Conservation (phyloP, 2,329 filamentous ascomycete genomes). For the Penicillium concentricum region DNA sequence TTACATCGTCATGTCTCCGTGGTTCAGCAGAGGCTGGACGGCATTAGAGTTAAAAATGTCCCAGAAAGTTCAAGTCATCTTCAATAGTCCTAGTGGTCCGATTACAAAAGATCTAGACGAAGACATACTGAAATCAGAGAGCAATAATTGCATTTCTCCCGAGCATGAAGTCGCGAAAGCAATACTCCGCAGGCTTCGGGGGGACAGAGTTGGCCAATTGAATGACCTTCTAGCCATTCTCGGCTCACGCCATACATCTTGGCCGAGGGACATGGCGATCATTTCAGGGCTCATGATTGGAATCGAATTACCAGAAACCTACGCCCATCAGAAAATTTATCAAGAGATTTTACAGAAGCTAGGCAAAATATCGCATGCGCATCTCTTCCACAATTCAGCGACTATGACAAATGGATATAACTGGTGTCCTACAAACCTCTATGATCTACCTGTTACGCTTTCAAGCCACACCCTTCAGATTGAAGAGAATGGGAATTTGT, state of each 20-base stretch:
- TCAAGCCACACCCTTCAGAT: not conserved
- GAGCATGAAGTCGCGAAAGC: not conserved
- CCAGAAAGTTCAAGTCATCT: conserved; percentile 15
- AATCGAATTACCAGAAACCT: not conserved
- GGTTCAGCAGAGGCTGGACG: conserved; percentile 29
- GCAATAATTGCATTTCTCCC: not conserved
- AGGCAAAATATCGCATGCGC: not conserved
- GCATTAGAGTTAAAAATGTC: conserved; percentile 13
- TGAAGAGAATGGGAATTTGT: not conserved
- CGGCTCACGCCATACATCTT: conserved; percentile 24
- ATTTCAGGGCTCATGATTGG: conserved; percentile 24
- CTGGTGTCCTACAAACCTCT: conserved; percentile 10
- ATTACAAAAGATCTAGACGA: conserved; percentile 24
- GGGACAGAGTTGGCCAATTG: conserved; percentile 4
- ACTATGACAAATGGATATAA: conserved; percentile 3
- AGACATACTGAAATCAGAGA: conserved; percentile 16
- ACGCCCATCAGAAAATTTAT: conserved; percentile 4
- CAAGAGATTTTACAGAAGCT: not conserved
- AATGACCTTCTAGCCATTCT: conserved; percentile 22
- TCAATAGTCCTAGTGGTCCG: conserved; percentile 5
- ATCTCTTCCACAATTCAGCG: conserved; percentile 9
- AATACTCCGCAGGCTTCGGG: not conserved
- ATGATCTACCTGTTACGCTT: conserved; percentile 4
- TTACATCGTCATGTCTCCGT: conserved; percentile 24
- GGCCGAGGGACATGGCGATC: conserved; percentile 21